These are phyloP conservation scores for Pseudogymnoascus sp. DNA, from an alignment of 2,329 filamentous ascomycete species.

Conservation along the genomic window DNA sequence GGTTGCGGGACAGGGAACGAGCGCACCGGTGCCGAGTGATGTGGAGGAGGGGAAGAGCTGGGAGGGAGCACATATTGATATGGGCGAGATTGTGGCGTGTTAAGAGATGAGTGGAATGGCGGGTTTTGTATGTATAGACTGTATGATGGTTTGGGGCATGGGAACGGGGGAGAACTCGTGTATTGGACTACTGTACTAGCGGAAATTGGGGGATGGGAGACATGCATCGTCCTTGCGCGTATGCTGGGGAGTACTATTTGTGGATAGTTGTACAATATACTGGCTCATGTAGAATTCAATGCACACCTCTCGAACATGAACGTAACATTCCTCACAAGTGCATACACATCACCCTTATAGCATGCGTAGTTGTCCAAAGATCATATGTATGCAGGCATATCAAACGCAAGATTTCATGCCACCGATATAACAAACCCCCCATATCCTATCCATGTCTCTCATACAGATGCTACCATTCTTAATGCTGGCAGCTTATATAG, in stretches of 20 bases:
- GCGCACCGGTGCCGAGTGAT: constrained; percentile 44
- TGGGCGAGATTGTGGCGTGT: constrained; percentile 44
- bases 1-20: constrained; percentile 22
- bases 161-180: background rate
- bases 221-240: background rate
- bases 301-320: constrained; percentile 15
- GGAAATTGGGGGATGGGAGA: constrained; percentile 1
- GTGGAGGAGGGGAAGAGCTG: constrained; percentile 37
- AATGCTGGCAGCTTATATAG: constrained; percentile 5
- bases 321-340: background rate
- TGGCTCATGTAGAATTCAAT: constrained; percentile 20
- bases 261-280: constrained; percentile 25
- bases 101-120: constrained; percentile 5
- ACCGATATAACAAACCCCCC: constrained; percentile 2
- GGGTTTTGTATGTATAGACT: constrained; percentile 11
- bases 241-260: constrained; percentile 19
- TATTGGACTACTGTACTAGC: constrained; percentile 3
- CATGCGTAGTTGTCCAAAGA: background rate
- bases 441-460: constrained; percentile 11
- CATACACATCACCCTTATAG: background rate
- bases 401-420: constrained; percentile 12
- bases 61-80: constrained; percentile 49
- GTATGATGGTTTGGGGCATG: constrained; percentile 11
- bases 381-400: constrained; percentile 11
- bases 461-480: constrained; percentile 7